Percentiles rank a stretch among this genome's conserved stretches.
phyloP scores from a whole-genome alignment of 2,329 filamentous ascomycete species.

The Coleophoma eucalyptorum region DNA sequence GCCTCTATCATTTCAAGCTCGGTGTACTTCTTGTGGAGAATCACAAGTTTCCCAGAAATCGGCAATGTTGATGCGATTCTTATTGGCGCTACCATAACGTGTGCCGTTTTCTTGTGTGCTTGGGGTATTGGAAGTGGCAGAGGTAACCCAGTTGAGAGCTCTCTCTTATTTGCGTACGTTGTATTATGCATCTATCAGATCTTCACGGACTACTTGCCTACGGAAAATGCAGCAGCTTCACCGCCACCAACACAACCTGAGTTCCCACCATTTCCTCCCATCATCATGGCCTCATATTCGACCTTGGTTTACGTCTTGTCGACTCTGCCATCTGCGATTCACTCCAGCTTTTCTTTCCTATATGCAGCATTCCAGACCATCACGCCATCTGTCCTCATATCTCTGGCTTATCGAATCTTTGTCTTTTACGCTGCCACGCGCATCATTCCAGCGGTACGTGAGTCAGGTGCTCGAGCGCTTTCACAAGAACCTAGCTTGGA shows the following conservation, averaged over 20 bases:
- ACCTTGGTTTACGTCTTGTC: constrained; percentile 82
- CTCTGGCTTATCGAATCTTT: constrained; percentile 86
- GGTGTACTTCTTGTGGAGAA: constrained; percentile 93
- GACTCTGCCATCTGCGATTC: constrained; percentile 76
- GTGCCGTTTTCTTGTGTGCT: constrained; percentile 85
- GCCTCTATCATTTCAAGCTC: constrained; percentile 91
- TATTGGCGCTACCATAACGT: constrained; percentile 90
- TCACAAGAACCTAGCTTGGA: constrained; percentile 83
- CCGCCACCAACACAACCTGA: constrained; percentile 66
- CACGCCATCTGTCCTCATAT: constrained; percentile 93
- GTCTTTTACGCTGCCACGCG: constrained; percentile 94
- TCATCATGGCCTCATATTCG: constrained; percentile 98
- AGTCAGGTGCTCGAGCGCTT: constrained; percentile 77
- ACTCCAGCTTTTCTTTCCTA: constrained; percentile 80
- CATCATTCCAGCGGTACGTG: constrained; percentile 90
- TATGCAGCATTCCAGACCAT: constrained; percentile 93
- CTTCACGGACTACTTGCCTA: constrained; percentile 93
- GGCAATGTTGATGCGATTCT: constrained; percentile 88
- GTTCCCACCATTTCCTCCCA: constrained; percentile 91
- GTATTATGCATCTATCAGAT: constrained; percentile 99
- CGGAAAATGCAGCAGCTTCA: constrained; percentile 52
- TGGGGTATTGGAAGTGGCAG: constrained; percentile 93
- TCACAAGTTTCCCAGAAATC: constrained; percentile 89
- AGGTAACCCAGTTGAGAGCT: constrained; percentile 93
- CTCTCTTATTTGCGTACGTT: constrained; percentile 91